Percentiles rank a stretch among this genome's conserved stretches.
phyloP scores from a whole-genome alignment of 2,329 filamentous ascomycete genomes.

The Aspergillus sp. region DNA sequence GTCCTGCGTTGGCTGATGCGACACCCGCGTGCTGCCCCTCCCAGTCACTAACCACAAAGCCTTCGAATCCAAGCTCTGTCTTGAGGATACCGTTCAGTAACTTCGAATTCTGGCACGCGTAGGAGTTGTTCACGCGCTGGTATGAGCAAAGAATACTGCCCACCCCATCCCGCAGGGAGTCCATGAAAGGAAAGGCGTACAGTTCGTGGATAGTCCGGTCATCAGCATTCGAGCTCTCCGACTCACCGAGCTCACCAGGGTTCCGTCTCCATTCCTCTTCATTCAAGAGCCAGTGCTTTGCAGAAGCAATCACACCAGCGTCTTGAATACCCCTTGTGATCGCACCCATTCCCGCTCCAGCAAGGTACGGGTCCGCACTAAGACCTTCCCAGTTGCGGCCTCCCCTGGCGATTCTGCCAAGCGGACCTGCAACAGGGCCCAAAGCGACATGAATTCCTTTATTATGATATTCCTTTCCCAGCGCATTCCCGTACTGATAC shows the following conservation, averaged over 20 bases:
- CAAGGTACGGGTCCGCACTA: slow-evolving; percentile 39
- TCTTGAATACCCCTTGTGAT: slow-evolving; percentile 51
- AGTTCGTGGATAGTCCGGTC: slow-evolving; percentile 70
- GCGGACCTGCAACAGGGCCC: slow-evolving; percentile 36
- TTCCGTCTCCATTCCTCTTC: slow-evolving; percentile 45
- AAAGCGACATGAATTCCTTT: slow-evolving; percentile 38
- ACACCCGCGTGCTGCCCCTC: slow-evolving; percentile 40
- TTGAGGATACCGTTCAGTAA: slow-evolving; percentile 44
- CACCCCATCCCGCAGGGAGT: slow-evolving; percentile 62
- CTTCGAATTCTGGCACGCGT: slow-evolving; percentile 44
- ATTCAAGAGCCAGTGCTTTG: slow-evolving; percentile 50
- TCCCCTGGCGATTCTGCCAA: slow-evolving; percentile 28
- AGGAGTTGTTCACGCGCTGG: slow-evolving; percentile 42
- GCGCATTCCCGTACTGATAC: slow-evolving; percentile 45
- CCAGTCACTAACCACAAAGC: slow-evolving; percentile 43
- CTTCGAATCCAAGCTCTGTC: slow-evolving; percentile 46
- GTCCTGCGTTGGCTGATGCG: slow-evolving; percentile 41
- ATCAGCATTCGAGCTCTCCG: slow-evolving; percentile 49
- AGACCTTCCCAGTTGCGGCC: slow-evolving; percentile 38
- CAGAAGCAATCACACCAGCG: slow-evolving; percentile 36
- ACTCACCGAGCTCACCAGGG: background rate
- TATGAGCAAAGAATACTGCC: slow-evolving; percentile 43
- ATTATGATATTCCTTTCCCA: slow-evolving; percentile 46
- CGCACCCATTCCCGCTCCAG: slow-evolving; percentile 37
- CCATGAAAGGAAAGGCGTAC: slow-evolving; percentile 72